Evolutionary conservation across 768 basidiomycete genomes (phyloP).

Genomic region (Ramaria sp.): DNA sequence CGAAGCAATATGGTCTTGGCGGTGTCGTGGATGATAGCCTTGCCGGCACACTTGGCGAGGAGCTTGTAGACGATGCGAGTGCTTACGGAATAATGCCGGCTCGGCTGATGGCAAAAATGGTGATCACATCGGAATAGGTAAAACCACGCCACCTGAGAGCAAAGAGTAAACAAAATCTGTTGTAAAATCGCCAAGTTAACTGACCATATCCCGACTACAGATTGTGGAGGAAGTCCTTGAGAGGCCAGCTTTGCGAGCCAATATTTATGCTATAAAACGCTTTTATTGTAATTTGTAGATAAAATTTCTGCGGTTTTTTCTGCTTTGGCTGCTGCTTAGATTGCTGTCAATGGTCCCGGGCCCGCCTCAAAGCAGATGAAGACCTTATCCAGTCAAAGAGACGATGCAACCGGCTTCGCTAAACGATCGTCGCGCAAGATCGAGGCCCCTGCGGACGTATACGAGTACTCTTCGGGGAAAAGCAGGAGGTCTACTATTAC

Average conservation of each 20-base stretch:
- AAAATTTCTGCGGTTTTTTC: too few relatives aligned
- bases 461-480: background rate
- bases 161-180: constrained; percentile 1
- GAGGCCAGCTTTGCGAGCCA: constrained; percentile 43
- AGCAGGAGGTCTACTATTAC: constrained; percentile 29
- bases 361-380: too few relatives aligned
- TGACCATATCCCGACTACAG: constrained; percentile 68
- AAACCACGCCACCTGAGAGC: constrained; percentile 50
- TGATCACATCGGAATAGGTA: too few relatives aligned
- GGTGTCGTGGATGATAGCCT: constrained; percentile 51
- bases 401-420: too few relatives aligned
- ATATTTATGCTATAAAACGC: too few relatives aligned
- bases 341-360: too few relatives aligned
- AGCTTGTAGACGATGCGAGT: constrained; percentile 62
- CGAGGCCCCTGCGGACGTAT: too few relatives aligned
- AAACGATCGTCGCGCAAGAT: too few relatives aligned
- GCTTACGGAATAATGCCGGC: constrained; percentile 63
- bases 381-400: too few relatives aligned
- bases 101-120: too few relatives aligned
- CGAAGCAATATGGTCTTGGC: constrained; percentile 6
- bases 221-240: constrained; percentile 36
- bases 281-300: too few relatives aligned
- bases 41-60: constrained; percentile 48
- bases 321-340: too few relatives aligned
- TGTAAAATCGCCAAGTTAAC: constrained; percentile 16